A percentile compares a stretch with the other conserved stretches of the same genome.
phyloP scores from a whole-genome alignment of 257 asterid species.

The Gentiana straminea region DNA sequence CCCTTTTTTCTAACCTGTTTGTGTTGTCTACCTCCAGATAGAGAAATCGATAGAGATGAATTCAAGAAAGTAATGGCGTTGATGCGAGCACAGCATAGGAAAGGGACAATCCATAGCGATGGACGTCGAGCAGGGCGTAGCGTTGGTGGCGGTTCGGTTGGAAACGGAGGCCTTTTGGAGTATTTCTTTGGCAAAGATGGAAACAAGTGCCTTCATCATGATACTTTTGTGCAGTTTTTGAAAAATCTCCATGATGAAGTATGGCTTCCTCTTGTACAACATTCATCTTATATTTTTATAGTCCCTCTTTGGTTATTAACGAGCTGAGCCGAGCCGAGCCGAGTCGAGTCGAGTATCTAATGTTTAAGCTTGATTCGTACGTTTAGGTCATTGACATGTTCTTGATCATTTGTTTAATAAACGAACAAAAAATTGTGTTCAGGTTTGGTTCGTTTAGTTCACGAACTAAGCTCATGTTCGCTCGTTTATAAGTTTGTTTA shows the following conservation, averaged over 20 bases:
- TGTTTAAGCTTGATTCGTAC: too few species aligned
- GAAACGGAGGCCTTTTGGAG: constrained; percentile 75
- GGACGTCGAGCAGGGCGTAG: constrained; percentile 72
- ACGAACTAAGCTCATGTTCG: too few species aligned
- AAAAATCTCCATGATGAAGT: constrained; percentile 76
- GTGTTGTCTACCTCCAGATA: constrained; percentile 14
- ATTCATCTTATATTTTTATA: too few species aligned
- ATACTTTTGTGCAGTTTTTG: constrained; percentile 56
- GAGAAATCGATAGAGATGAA: constrained; percentile 67
- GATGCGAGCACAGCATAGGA: constrained; percentile 86
- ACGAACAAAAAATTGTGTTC: too few species aligned
- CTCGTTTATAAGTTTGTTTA: too few species aligned
- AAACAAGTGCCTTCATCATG: constrained; percentile 49
- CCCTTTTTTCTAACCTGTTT: constrained; percentile 3
- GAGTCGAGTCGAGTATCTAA: too few species aligned
- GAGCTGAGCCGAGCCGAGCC: too few species aligned
- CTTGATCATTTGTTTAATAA: too few species aligned
- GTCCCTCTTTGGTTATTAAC: too few species aligned
- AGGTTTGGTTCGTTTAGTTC: too few species aligned
- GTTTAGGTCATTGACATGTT: too few species aligned
- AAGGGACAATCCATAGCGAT: constrained; percentile 60
- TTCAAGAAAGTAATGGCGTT: constrained; percentile 82
- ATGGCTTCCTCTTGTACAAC: constrained; percentile 12
- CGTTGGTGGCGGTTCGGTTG: constrained; percentile 43
- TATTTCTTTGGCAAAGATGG: constrained; percentile 75